phyloP scores from a whole-genome alignment of 805 yeast genomes.

The Zygotorulaspora florentina region DNA sequence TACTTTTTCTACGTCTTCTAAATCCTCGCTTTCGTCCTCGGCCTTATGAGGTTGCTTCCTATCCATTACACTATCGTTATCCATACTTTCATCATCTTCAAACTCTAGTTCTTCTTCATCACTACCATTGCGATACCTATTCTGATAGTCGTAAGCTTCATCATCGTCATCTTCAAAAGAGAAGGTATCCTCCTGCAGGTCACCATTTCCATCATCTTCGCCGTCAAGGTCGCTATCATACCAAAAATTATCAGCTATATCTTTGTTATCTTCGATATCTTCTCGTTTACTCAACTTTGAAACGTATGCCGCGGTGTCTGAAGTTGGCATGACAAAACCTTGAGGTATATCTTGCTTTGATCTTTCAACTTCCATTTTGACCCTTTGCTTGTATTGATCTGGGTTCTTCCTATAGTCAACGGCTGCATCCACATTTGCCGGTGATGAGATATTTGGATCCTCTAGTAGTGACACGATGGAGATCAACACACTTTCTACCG shows the following conservation, averaged over 20 bases:
- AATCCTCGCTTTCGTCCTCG: conserved; percentile 34
- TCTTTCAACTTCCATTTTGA: conserved; percentile 74
- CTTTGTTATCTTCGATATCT: conserved; percentile 44
- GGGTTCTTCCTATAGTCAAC: conserved; percentile 82
- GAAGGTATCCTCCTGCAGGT: conserved; percentile 40
- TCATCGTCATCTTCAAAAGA: conserved; percentile 51
- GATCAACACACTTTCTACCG: conserved; percentile 85
- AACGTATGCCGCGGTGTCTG: conserved; percentile 51
- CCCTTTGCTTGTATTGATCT: conserved; percentile 69
- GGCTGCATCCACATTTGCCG: conserved; percentile 96
- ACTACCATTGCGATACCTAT: conserved; percentile 34
- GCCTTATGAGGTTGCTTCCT: conserved; percentile 33
- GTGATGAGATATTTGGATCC: conserved; percentile 89
- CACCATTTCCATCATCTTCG: conserved; percentile 57
- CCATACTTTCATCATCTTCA: conserved; percentile 34
- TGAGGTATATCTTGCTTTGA: conserved; percentile 83
- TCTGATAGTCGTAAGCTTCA: conserved; percentile 44
- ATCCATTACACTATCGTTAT: conserved; percentile 35
- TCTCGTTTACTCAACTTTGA: conserved; percentile 30
- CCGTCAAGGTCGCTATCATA: conserved; percentile 67
- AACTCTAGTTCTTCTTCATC: conserved; percentile 41
- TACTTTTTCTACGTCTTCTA: conserved; percentile 29
- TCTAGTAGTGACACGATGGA: conserved; percentile 86
- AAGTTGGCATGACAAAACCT: conserved; percentile 77
- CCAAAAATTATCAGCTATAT: conserved; percentile 80